Evolutionary conservation across 306 rosid species (phyloP).

Genomic region (Casuarina cunninghamiana): DNA sequence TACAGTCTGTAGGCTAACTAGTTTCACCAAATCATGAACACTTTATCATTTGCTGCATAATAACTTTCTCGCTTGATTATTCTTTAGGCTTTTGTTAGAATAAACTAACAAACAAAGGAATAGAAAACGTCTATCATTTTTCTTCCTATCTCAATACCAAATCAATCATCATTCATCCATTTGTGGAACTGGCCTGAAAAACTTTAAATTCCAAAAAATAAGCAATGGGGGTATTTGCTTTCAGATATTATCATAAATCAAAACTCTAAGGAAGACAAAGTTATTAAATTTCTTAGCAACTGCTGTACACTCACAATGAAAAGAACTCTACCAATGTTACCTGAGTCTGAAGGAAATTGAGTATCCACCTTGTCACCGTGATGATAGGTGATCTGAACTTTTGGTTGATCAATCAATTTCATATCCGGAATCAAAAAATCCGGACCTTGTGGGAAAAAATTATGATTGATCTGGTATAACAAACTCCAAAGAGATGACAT

Average conservation of each 20-base stretch:
- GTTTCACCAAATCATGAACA: no score
- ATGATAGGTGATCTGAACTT: constrained; percentile 60
- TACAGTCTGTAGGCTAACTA: background rate
- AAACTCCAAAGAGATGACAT: constrained; percentile 71
- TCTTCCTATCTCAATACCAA: background rate
- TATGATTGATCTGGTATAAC: constrained; percentile 51
- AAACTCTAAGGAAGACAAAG: background rate
- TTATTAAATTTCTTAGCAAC: background rate
- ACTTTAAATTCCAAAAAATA: background rate
- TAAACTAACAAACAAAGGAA: background rate
- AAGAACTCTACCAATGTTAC: constrained; percentile 40
- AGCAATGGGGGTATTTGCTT: background rate
- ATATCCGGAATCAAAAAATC: constrained; percentile 48
- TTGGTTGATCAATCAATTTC: constrained; percentile 60
- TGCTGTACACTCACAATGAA: background rate
- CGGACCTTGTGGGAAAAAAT: constrained; percentile 62
- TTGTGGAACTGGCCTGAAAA: background rate
- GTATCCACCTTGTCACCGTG: constrained; percentile 43
- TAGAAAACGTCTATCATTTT: background rate
- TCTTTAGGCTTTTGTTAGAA: background rate
- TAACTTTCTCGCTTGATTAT: background rate
- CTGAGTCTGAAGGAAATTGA: constrained; percentile 47
- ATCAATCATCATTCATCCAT: background rate
- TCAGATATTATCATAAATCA: background rate
- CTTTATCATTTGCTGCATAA: background rate